Evolutionary conservation across 768 basidiomycete genomes (phyloP).

Genomic region (Lactifluus pinguis): DNA sequence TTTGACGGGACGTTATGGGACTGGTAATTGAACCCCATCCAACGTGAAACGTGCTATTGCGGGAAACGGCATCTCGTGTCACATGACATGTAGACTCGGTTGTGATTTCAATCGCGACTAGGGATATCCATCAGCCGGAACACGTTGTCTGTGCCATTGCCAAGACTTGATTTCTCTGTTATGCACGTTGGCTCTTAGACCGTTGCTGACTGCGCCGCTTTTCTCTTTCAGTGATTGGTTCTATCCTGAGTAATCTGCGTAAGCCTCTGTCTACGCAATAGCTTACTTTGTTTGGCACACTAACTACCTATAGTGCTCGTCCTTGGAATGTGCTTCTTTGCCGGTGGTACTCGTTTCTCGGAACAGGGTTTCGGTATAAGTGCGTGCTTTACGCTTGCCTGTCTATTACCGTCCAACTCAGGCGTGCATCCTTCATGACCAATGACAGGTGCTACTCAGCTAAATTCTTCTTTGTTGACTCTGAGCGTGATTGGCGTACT

Average conservation of each 20-base stretch:
- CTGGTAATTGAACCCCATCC: background rate
- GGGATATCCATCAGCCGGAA: background rate
- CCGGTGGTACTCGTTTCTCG: constrained; percentile 67
- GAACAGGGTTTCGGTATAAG: constrained; percentile 74
- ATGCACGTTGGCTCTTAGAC: background rate
- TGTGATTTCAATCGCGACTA: no score
- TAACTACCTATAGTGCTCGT: constrained; percentile 48
- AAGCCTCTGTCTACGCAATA: constrained; percentile 11
- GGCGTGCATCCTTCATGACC: background rate
- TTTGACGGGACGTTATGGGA: background rate
- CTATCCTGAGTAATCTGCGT: constrained; percentile 39
- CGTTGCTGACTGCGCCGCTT: background rate
- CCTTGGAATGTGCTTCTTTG: constrained; percentile 87
- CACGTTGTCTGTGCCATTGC: background rate
- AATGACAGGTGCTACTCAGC: constrained; percentile 44
- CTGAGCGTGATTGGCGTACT: constrained; percentile 75
- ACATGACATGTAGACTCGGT: background rate
- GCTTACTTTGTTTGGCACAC: background rate
- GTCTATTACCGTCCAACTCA: background rate
- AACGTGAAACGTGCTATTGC: background rate
- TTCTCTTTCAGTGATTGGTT: constrained; percentile 33
- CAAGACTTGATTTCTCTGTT: background rate
- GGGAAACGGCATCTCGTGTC: background rate
- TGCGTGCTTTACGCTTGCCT: constrained; percentile 29
- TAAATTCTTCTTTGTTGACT: constrained; percentile 67